Conservation (phyloP, 73 alveolate genomes). For the Uronychia setigera region DNA sequence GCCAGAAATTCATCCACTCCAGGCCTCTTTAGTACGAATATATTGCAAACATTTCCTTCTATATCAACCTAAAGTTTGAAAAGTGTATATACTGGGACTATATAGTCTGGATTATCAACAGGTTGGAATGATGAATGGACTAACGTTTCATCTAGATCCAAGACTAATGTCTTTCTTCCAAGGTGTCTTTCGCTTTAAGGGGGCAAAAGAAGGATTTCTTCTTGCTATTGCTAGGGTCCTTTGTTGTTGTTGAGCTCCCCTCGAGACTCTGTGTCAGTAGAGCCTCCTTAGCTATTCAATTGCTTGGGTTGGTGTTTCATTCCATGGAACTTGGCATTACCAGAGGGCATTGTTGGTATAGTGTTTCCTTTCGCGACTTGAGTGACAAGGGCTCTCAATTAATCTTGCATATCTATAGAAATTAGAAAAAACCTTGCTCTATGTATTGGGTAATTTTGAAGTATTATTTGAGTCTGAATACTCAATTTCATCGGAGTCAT, state of each 20-base stretch:
- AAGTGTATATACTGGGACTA: slow-evolving; percentile 43
- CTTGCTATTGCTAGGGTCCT: slow-evolving; percentile 8
- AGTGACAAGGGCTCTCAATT: neutral
- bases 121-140: slow-evolving; percentile 61
- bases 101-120: slow-evolving; percentile 41
- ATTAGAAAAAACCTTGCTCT: neutral
- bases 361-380: neutral
- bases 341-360: neutral
- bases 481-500: no score
- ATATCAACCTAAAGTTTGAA: slow-evolving; percentile 47
- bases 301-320: neutral
- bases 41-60: slow-evolving; percentile 58
- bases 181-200: neutral
- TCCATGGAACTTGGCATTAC: no score
- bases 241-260: neutral
- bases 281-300: neutral
- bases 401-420: neutral
- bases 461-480: neutral
- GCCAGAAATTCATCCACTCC: slow-evolving; percentile 57
- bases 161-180: slow-evolving; percentile 44
- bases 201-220: neutral
- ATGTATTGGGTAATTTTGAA: no score
- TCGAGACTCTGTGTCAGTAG: no score
- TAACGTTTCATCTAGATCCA: slow-evolving; percentile 59
- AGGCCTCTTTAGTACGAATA: slow-evolving; percentile 60